A percentile compares a stretch with the other conserved stretches of the same genome.
Evolutionary conservation across 768 basidiomycete species (phyloP).

Genomic region (Xerocomus spinulosus): DNA sequence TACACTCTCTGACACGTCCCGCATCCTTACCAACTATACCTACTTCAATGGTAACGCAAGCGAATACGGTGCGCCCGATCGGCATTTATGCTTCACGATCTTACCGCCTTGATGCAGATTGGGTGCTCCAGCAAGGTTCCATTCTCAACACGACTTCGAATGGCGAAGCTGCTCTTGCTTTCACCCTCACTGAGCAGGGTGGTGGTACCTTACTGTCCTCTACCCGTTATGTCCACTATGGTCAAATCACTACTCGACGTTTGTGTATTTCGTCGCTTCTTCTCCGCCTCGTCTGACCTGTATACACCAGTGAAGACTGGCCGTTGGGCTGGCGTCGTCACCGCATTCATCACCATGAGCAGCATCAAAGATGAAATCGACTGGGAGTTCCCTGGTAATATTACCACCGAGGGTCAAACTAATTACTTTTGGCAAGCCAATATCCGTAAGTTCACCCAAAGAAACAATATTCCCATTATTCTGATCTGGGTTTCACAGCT

Average conservation of each 20-base stretch:
- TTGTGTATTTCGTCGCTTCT: constrained; percentile 6
- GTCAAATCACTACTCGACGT: constrained; percentile 65
- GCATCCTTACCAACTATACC: constrained; percentile 61
- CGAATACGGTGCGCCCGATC: constrained; percentile 46
- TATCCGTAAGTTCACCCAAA: constrained; percentile 45
- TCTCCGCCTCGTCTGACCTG: not conserved
- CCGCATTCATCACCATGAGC: constrained; percentile 83
- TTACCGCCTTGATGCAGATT: constrained; percentile 42
- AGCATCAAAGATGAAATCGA: constrained; percentile 84
- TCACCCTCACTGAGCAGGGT: constrained; percentile 64
- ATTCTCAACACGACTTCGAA: constrained; percentile 59
- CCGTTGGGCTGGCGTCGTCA: constrained; percentile 76
- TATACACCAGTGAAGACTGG: constrained; percentile 64
- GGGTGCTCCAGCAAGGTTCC: constrained; percentile 64
- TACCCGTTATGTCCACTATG: constrained; percentile 80
- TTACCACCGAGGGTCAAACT: constrained; percentile 63
- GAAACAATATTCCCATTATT: not conserved
- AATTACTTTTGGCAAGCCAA: constrained; percentile 78
- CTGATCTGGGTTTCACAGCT: constrained; percentile 28
- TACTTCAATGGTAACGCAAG: constrained; percentile 72
- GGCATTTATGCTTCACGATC: not conserved
- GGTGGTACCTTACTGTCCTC: constrained; percentile 77
- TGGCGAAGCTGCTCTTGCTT: constrained; percentile 56
- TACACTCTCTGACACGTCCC: constrained; percentile 59
- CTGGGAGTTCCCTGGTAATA: constrained; percentile 75